These are phyloP conservation scores for Phytophthora meadii DNA, from an alignment of 352 stramenopile species.

Conservation along the genomic window DNA sequence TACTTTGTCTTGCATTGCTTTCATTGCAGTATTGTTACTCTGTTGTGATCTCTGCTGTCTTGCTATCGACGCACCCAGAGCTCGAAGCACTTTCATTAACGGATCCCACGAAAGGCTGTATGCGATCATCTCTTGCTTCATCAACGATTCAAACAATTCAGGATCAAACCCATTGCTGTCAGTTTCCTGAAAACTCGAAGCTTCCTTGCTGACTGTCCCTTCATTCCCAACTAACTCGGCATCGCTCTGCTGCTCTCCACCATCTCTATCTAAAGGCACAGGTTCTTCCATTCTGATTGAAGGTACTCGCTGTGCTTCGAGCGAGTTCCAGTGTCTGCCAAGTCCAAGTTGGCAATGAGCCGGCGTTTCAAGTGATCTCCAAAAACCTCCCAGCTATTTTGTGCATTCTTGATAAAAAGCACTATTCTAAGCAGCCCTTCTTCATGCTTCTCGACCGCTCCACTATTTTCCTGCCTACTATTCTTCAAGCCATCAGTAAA, in stretches of 20 bases:
- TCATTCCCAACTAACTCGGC: constrained; percentile 4
- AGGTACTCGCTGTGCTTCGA: background rate
- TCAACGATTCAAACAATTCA: constrained; percentile 60
- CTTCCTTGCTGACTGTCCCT: constrained; percentile 8
- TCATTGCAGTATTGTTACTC: constrained; percentile 39
- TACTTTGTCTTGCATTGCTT: constrained; percentile 65
- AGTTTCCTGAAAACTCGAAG: constrained; percentile 7
- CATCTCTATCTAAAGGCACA: constrained; percentile 20
- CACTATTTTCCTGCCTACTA: too few relatives aligned
- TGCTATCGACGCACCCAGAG: constrained; percentile 58
- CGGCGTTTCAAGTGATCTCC: constrained; percentile 13
- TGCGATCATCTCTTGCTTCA: constrained; percentile 73
- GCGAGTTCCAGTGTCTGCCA: background rate
- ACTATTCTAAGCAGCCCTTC: constrained; percentile 9
- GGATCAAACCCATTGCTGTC: constrained; percentile 45
- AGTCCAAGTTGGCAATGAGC: background rate
- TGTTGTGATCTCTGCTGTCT: constrained; percentile 65
- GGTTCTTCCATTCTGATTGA: constrained; percentile 29
- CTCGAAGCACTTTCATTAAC: constrained; percentile 67
- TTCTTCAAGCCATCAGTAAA: constrained; percentile 1
- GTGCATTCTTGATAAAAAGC: constrained; percentile 1
- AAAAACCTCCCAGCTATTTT: constrained; percentile 9
- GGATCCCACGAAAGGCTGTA: constrained; percentile 82
- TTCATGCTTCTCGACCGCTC: too few relatives aligned
- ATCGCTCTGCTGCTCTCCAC: constrained; percentile 26